phyloP scores from a whole-genome alignment of 129 eudicot genomes.

The Kitagawia praeruptora region DNA sequence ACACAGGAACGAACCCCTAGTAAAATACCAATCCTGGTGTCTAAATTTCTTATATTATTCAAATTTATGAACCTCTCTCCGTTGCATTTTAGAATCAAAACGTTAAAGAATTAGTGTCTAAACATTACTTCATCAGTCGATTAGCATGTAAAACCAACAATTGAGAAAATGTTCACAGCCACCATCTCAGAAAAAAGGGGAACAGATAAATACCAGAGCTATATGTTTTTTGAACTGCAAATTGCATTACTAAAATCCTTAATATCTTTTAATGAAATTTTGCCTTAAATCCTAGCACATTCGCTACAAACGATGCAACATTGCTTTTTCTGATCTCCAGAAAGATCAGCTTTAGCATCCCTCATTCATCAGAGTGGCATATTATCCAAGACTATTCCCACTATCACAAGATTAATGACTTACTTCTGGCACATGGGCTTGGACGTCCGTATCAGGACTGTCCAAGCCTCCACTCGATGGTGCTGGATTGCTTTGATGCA shows the following conservation, averaged over 20 bases:
- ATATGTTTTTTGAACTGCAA: background rate
- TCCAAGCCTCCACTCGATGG: slow-evolving; percentile 33
- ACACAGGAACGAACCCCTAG: background rate
- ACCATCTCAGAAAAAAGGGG: background rate
- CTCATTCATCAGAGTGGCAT: background rate
- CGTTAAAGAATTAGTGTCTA: background rate
- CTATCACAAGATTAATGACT: slow-evolving; percentile 20
- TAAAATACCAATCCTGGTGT: background rate
- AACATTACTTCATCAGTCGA: background rate
- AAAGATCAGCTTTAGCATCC: background rate
- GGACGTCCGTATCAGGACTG: slow-evolving; percentile 22
- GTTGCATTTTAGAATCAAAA: background rate
- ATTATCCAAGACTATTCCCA: background rate
- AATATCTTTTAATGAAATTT: background rate
- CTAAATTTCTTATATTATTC: no score
- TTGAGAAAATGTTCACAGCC: background rate
- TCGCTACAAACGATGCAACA: background rate
- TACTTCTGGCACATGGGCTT: slow-evolving; percentile 36
- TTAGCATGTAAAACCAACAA: background rate
- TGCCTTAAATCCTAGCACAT: background rate
- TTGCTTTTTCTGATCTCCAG: background rate
- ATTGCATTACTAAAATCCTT: background rate
- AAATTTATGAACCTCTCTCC: background rate
- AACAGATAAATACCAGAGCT: background rate
- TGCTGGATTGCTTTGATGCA: slow-evolving; percentile 38